phyloP scores from a whole-genome alignment of 345 rosid genomes.

The Brassica cretica region DNA sequence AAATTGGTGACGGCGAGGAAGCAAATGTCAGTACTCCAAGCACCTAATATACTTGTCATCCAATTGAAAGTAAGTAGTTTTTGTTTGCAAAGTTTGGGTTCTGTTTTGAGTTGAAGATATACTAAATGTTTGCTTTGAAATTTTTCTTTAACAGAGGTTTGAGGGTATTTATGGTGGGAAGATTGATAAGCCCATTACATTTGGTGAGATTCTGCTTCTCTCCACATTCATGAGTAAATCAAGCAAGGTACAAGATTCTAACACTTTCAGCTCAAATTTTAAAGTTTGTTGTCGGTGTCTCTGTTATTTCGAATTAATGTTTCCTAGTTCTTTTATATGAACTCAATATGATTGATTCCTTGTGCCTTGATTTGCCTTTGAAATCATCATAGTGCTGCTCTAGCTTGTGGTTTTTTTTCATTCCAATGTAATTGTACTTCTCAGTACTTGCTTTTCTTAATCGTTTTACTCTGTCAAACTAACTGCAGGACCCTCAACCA shows the following conservation, averaged over 20 bases:
- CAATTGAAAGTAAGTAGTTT: constrained; percentile 74
- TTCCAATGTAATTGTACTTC: neutral
- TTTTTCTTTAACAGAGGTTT: constrained; percentile 66
- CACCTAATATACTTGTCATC: constrained; percentile 90
- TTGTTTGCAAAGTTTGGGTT: neutral
- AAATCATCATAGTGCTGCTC: constrained; percentile 13
- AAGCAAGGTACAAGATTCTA: constrained; percentile 65
- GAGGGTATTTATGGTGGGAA: constrained; percentile 83
- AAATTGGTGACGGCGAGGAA: constrained; percentile 93
- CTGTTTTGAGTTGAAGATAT: neutral
- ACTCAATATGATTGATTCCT: constrained; percentile 6
- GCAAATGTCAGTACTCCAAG: constrained; percentile 88
- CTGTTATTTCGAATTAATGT: neutral
- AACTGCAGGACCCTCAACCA: constrained; percentile 76
- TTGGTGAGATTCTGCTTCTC: constrained; percentile 77
- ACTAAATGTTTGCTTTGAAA: constrained; percentile 6
- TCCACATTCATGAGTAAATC: constrained; percentile 85
- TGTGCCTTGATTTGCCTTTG: constrained; percentile 2
- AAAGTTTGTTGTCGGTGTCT: neutral
- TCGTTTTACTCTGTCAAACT: neutral
- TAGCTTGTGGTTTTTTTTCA: neutral
- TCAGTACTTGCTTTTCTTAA: constrained; percentile 2
- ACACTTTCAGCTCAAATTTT: constrained; percentile 11
- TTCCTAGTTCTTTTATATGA: neutral
- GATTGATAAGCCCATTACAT: constrained; percentile 75